A percentile compares a stretch with the other conserved stretches of the same genome.
phyloP scores from a whole-genome alignment of 192 early-diverging fungal genomes.

The Diversispora eburnea region DNA sequence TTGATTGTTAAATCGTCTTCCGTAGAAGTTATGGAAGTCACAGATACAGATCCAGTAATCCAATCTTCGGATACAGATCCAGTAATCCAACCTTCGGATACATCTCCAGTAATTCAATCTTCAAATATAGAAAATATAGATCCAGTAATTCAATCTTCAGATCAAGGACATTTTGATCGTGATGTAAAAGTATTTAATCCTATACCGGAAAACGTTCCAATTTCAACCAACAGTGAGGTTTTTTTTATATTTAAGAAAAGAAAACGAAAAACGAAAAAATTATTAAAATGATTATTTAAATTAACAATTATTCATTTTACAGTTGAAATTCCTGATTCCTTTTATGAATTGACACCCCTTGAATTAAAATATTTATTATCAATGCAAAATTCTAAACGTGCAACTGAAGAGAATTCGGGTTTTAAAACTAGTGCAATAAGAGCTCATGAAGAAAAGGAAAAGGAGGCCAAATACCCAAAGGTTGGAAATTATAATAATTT shows the following conservation, averaged over 20 bases:
- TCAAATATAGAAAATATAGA: background rate
- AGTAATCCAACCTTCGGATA: no score
- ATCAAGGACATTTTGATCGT: constrained; percentile 28
- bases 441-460: constrained; percentile 63
- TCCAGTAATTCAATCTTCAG: background rate
- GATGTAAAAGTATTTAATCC: constrained; percentile 53
- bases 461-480: constrained; percentile 67
- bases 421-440: constrained; percentile 78
- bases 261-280: no score
- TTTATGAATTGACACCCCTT: constrained; percentile 68
- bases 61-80: no score
- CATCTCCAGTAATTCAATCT: background rate
- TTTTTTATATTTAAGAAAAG: background rate
- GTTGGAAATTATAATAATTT: constrained; percentile 21
- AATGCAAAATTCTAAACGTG: constrained; percentile 50
- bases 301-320: background rate
- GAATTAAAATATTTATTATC: constrained; percentile 70
- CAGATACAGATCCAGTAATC: no score
- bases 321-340: constrained; percentile 85
- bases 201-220: constrained; percentile 38
- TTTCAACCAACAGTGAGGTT: constrained; percentile 40
- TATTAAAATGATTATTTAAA: background rate
- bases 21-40: no score
- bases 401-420: constrained; percentile 59
- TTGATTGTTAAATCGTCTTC: no score